A percentile compares a stretch with the other conserved stretches of the same genome.
These are phyloP conservation scores for Colletotrichum sp. DNA, from an alignment of 2,329 filamentous ascomycete species.

Conservation along the genomic window DNA sequence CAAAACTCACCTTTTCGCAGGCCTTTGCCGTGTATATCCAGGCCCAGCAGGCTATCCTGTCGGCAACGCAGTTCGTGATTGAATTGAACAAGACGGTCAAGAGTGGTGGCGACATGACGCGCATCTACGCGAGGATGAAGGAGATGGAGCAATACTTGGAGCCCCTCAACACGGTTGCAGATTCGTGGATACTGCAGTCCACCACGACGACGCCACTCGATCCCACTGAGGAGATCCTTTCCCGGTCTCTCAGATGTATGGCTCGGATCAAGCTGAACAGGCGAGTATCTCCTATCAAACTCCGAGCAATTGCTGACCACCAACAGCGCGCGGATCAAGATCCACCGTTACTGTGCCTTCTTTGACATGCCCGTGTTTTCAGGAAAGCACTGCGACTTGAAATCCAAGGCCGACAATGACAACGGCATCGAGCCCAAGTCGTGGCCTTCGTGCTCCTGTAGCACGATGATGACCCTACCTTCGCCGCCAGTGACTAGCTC, in stretches of 20 bases:
- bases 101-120: constrained; percentile 39
- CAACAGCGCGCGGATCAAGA: constrained; percentile 52
- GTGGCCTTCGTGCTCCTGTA: constrained; percentile 40
- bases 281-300: constrained; percentile 26
- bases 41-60: constrained; percentile 52
- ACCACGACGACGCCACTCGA: constrained; percentile 40
- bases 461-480: constrained; percentile 28
- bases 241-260: constrained; percentile 50
- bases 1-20: constrained; percentile 27
- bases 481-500: constrained; percentile 33
- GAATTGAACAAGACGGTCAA: constrained; percentile 49
- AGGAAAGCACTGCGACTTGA: constrained; percentile 54
- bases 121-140: constrained; percentile 44
- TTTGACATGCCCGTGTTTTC: constrained; percentile 54
- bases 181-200: constrained; percentile 38
- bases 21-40: constrained; percentile 49
- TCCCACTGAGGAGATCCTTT: constrained; percentile 43
- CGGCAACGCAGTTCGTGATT: constrained; percentile 52
- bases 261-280: constrained; percentile 56
- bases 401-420: constrained; percentile 30
- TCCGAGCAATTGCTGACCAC: background rate
- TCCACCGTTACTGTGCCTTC: constrained; percentile 58
- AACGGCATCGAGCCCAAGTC: constrained; percentile 33
- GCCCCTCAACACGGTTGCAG: constrained; percentile 40
- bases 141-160: constrained; percentile 44